Base-by-base conservation (phyloP, 1,284 basidiomycete genomes). In the Cutaneotrichosporon dermatis region DNA sequence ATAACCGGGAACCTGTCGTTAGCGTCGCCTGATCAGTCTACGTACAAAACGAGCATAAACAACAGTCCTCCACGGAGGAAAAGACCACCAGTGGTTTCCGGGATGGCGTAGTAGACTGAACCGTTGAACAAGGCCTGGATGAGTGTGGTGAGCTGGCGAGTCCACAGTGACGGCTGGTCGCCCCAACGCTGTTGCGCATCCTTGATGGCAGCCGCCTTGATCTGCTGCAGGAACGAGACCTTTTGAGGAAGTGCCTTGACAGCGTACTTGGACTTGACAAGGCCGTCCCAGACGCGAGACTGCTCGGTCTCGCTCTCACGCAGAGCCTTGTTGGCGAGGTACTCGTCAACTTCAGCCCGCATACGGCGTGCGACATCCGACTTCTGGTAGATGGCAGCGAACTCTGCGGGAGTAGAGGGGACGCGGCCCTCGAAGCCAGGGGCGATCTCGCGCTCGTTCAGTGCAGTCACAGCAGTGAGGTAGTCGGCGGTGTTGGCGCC, bases 31-130 rank as follows among this genome's bases (percentile, higher is more conserved):
- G 25, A 25, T 25, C 25, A 25, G 25, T 25, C 25, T 25, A 25
- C 25, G 25, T 25, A 25, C 13, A 79, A 71, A 46, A 79, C 68
- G 39, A 77, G 69, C 60, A 80, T 79, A 71, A 81, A 82, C 58
- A 80, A 65, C n/a, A 79, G 74, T 78, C 90, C 91, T 3, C 90
- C 90, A 16, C 90, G 84, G 12, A 87, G 86, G 57, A 53, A 64
- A 5, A 85, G 88, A 11, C 85, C 86, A 0, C 79, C 74, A 0
- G 91, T 90, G 5, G 80, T 75, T 13, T 85, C 79, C 0, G 85
- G 80, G 52, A 87, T 77, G 4, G 83, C 80, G 63, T 87, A 81
- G 80, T 90, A 95, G 40, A 88, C 83, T 0, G 87, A 88, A 10
- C 91, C 90, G 59, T 88, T 61, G 85, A 73, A 65, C 11, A 73